Evolutionary conservation across 495 filamentous ascomycete species (phyloP), one percentile per base, ranked within the genome.

Genomic region (Umbilicaria muhlenbergii): DNA sequence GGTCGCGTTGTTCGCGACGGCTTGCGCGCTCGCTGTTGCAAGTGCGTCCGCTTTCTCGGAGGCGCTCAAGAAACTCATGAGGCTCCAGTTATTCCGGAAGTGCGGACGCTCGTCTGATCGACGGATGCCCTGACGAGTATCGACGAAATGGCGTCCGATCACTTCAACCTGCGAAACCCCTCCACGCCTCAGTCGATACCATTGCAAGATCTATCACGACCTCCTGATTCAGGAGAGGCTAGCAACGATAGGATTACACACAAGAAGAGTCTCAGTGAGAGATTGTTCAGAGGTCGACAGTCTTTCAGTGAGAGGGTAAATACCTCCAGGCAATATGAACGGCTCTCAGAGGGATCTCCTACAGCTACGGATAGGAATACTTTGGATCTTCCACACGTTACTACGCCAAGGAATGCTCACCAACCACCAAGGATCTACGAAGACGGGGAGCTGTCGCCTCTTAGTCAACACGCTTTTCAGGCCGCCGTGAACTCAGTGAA

Each of bases 141-240:
- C 24, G 1, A 28, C 36, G 32, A 14, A 4, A 83, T 83, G 78
- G 73, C 75, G 61, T 71, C 74, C 40, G 65, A 70, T 60, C 68
- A 65, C 55, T 63, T 64, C 32, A 65, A 62, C 49, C 60, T 68
- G 55, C 61, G 65, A 49, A 60, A 67, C 24, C 54, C 66, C 45
- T 49, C 70, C 34, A 58, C 73, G 31, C 63, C 72, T 39, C 80
- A 85, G 47, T 81, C 80, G 35, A 93, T 94, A 61, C 86, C 88
- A 38, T 67, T 95, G 39, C 81, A 81, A 58, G 79, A 93, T 58
- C 77, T 94, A 39, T 75, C 77, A 28, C 70, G 74, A 42, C 64
- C 71, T 32, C 69, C 74, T 37, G 73, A 71, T 46, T 42, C 47
- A 43, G 33, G 40, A 41, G 46, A 51, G 51, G 39, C 53, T 39